A percentile compares a stretch with the other conserved stretches of the same genome.
phyloP scores from a whole-genome alignment of 2,329 filamentous ascomycete genomes.

The Colletotrichum caudatum region DNA sequence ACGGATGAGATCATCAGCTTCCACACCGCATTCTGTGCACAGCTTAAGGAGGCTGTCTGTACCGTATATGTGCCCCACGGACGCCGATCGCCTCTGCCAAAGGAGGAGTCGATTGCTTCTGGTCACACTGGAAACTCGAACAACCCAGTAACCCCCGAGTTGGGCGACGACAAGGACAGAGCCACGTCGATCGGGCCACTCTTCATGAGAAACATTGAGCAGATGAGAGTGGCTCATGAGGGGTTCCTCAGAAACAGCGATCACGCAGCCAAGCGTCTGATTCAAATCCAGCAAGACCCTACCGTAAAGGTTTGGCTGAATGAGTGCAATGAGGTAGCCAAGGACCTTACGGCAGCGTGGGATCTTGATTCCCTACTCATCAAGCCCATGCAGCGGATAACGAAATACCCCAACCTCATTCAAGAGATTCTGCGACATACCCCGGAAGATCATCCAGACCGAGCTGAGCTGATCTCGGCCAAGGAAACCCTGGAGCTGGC shows the following conservation, averaged over 20 bases:
- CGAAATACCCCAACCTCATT: conserved; percentile 92
- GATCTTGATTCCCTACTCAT: conserved; percentile 95
- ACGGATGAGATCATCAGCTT: conserved; percentile 91
- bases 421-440: conserved; percentile 84
- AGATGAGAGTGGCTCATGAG: conserved; percentile 71
- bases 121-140: conserved; percentile 50
- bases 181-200: conserved; percentile 65
- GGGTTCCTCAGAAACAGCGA: conserved; percentile 74
- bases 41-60: conserved; percentile 84
- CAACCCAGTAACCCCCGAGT: conserved; percentile 55
- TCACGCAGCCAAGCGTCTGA: conserved; percentile 69
- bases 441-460: conserved; percentile 85
- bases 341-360: conserved; percentile 94
- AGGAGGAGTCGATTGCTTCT: conserved; percentile 57
- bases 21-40: conserved; percentile 81
- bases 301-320: conserved; percentile 86
- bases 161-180: conserved; percentile 66
- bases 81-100: conserved; percentile 56
- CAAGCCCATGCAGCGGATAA: conserved; percentile 94
- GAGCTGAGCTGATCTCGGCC: conserved; percentile 68
- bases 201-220: conserved; percentile 68
- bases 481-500: conserved; percentile 71
- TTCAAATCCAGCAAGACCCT: conserved; percentile 72
- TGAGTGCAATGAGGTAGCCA: conserved; percentile 92
- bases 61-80: conserved; percentile 79